Percentiles rank a stretch among this genome's conserved stretches.
Conservation (phyloP, 192 early-diverging fungal species). For the Umbelopsis sp. region DNA sequence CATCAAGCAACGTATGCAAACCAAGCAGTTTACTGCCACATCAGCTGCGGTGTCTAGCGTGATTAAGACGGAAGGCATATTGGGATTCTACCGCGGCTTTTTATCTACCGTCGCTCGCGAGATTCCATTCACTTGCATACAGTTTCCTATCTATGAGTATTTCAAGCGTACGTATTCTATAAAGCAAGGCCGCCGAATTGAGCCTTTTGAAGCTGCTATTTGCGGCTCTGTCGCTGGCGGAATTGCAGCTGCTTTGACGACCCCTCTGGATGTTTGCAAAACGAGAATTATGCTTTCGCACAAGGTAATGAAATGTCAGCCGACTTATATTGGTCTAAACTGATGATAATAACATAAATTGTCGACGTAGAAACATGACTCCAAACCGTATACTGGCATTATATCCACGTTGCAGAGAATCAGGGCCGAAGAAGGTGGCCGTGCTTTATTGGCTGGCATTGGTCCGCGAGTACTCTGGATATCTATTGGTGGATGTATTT, state of each 20-base stretch:
- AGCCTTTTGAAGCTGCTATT: conserved; percentile 83
- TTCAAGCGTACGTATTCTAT: conserved; percentile 68
- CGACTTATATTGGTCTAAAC: background rate
- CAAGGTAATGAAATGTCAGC: conserved; percentile 45
- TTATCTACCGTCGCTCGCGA: conserved; percentile 91
- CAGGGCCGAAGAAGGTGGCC: conserved; percentile 73
- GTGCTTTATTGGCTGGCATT: conserved; percentile 84
- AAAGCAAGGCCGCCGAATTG: conserved; percentile 49
- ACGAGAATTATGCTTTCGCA: conserved; percentile 95
- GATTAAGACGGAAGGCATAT: conserved; percentile 67
- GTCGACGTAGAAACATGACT: conserved; percentile 39
- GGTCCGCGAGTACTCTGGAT: conserved; percentile 96
- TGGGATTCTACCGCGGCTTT: conserved; percentile 93
- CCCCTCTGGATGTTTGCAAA: conserved; percentile 95
- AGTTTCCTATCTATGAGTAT: conserved; percentile 94
- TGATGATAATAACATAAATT: background rate
- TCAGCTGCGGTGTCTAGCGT: conserved; percentile 66
- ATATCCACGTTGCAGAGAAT: conserved; percentile 74
- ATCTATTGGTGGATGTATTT: conserved; percentile 92
- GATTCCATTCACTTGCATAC: conserved; percentile 96
- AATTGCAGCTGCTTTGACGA: conserved; percentile 86
- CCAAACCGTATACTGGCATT: conserved; percentile 69
- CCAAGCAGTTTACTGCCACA: conserved; percentile 72
- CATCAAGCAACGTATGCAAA: conserved; percentile 95
- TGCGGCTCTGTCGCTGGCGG: conserved; percentile 91